These are phyloP conservation scores for Corylus avellana DNA, from an alignment of 306 rosid species.

Conservation along the genomic window DNA sequence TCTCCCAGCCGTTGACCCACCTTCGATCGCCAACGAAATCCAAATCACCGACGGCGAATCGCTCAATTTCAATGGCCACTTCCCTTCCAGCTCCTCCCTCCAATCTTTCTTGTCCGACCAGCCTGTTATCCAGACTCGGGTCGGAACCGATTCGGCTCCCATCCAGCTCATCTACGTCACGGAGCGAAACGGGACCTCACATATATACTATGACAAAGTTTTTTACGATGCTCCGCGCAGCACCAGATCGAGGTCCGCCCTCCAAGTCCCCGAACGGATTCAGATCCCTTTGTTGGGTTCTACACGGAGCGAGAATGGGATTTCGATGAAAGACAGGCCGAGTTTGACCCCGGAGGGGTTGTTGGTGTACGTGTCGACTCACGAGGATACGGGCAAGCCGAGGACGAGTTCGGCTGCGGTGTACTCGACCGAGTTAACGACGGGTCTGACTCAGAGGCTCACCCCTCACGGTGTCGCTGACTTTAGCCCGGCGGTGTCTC, in stretches of 20 bases:
- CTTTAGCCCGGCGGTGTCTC: constrained; percentile 81
- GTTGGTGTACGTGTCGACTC: constrained; percentile 73
- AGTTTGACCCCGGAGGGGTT: constrained; percentile 43
- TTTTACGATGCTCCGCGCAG: not conserved
- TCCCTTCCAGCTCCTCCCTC: constrained; percentile 42
- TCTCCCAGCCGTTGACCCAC: constrained; percentile 35
- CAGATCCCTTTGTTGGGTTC: constrained; percentile 55
- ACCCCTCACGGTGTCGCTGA: constrained; percentile 76
- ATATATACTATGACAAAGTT: constrained; percentile 64
- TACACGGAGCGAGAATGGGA: not conserved
- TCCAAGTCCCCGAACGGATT: constrained; percentile 44
- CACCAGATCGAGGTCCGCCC: constrained; percentile 37
- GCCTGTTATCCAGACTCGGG: constrained; percentile 16
- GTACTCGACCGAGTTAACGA: constrained; percentile 62
- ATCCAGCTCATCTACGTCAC: constrained; percentile 67
- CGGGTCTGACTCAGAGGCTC: constrained; percentile 64
- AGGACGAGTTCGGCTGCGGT: constrained; percentile 79
- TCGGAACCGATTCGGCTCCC: constrained; percentile 26
- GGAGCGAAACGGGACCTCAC: constrained; percentile 58
- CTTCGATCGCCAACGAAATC: constrained; percentile 34
- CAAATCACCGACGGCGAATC: constrained; percentile 74
- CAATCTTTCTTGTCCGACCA: constrained; percentile 32
- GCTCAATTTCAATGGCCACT: constrained; percentile 86
- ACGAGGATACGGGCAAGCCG: constrained; percentile 54
- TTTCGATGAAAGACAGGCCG: constrained; percentile 78